Evolutionary conservation across 2,329 filamentous ascomycete species (phyloP).

Genomic region (Neurospora sp.): DNA sequence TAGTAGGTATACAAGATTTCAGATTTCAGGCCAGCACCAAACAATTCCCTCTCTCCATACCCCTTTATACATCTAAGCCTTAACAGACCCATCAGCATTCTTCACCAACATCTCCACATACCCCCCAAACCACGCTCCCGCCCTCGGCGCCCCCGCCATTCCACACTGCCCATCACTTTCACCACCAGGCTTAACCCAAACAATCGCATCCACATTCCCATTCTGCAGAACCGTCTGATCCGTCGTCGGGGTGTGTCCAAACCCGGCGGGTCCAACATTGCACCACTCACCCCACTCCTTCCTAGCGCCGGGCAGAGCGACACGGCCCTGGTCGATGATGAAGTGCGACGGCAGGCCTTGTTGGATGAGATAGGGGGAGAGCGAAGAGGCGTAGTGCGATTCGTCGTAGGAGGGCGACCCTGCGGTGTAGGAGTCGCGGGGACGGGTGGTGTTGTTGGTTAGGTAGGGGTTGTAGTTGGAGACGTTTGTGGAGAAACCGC

Average conservation of each 20-base stretch:
- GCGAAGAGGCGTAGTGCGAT: constrained; percentile 28
- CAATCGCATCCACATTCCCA: constrained; percentile 29
- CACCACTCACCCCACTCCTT: constrained; percentile 33
- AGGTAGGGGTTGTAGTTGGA: constrained; percentile 33
- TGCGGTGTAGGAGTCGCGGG: constrained; percentile 31
- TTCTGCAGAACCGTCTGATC: constrained; percentile 19
- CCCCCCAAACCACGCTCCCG: constrained; percentile 32
- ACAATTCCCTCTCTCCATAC: no score
- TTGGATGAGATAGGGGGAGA: constrained; percentile 27
- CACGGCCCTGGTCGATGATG: constrained; percentile 36
- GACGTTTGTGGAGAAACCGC: constrained; percentile 35
- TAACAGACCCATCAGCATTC: constrained; percentile 24
- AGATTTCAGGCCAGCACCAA: no score
- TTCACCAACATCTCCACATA: constrained; percentile 30
- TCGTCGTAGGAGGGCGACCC: constrained; percentile 31
- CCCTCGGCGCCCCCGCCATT: constrained; percentile 25
- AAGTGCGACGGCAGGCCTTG: constrained; percentile 31
- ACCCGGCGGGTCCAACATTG: constrained; percentile 30
- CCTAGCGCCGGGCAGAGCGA: constrained; percentile 26
- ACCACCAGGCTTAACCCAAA: constrained; percentile 36
- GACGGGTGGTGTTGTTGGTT: constrained; percentile 19
- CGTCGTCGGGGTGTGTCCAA: constrained; percentile 27
- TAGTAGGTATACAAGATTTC: no score
- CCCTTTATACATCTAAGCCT: no score
- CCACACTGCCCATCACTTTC: constrained; percentile 34